phyloP scores from a whole-genome alignment of 345 rosid genomes.

The Atalantia buxifolia region DNA sequence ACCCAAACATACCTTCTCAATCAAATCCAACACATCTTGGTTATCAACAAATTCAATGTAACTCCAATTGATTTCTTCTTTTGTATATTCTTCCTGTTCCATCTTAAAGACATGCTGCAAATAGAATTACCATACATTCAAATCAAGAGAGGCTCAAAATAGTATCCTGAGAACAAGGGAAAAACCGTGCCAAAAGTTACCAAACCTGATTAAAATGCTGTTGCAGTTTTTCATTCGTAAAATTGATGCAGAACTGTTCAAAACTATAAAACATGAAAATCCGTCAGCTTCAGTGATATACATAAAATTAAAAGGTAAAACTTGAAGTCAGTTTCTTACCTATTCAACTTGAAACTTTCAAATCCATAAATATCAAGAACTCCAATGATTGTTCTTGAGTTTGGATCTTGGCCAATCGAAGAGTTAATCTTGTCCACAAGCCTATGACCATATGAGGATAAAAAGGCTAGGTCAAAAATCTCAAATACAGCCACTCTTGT shows the following conservation, averaged over 20 bases:
- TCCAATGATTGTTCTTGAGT: slow-evolving; percentile 90
- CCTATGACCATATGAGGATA: slow-evolving; percentile 47
- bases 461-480: neutral
- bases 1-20: slow-evolving; percentile 69
- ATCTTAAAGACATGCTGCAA: slow-evolving; percentile 97
- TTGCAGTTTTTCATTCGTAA: slow-evolving; percentile 97
- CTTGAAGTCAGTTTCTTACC: slow-evolving; percentile 46
- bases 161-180: neutral
- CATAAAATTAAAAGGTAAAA: neutral
- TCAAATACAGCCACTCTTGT: neutral
- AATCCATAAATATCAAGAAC: slow-evolving; percentile 99
- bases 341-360: slow-evolving; percentile 95
- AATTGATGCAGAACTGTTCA: slow-evolving; percentile 99
- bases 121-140: slow-evolving; percentile 20
- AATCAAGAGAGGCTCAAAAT: slow-evolving; percentile 12
- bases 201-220: slow-evolving; percentile 99
- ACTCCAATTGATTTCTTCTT: slow-evolving; percentile 99
- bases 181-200: slow-evolving; percentile 12
- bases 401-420: slow-evolving; percentile 99
- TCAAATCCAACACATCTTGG: slow-evolving; percentile 97
- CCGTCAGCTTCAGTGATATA: slow-evolving; percentile 24
- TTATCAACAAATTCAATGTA: slow-evolving; percentile 99
- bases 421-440: slow-evolving; percentile 90
- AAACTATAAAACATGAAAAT: slow-evolving; percentile 43
- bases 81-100: slow-evolving; percentile 99